These are phyloP conservation scores for Fusarium sp. DNA, from an alignment of 2,329 filamentous ascomycete species.

Conservation along the genomic window DNA sequence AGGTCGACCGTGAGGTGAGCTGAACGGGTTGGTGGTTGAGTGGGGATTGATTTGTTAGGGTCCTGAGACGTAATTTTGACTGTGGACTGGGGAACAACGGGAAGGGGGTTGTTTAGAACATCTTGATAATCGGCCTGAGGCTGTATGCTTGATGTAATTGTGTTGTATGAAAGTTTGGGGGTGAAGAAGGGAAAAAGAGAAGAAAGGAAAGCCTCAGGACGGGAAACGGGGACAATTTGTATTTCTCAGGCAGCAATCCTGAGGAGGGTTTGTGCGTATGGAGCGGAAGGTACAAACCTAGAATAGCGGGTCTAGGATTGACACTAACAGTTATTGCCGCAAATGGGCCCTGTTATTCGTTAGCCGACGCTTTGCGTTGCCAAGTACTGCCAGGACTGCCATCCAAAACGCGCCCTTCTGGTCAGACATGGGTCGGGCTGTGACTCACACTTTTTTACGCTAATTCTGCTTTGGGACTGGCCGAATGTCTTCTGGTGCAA, in stretches of 20 bases:
- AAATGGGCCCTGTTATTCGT: background rate
- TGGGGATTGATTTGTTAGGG: constrained; percentile 57
- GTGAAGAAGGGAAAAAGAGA: constrained; percentile 52
- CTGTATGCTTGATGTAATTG: constrained; percentile 45
- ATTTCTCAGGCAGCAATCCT: constrained; percentile 61
- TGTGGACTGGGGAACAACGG: constrained; percentile 53
- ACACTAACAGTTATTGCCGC: constrained; percentile 25
- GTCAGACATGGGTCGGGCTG: constrained; percentile 47
- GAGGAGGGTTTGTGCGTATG: constrained; percentile 38
- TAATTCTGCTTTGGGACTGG: constrained; percentile 48
- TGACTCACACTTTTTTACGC: constrained; percentile 53
- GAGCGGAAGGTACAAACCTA: constrained; percentile 22
- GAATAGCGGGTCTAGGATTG: constrained; percentile 39
- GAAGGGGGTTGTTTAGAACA: constrained; percentile 67
- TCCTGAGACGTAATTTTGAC: constrained; percentile 67
- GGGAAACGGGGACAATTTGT: constrained; percentile 54
- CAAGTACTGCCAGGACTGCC: constrained; percentile 30
- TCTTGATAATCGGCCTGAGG: constrained; percentile 62
- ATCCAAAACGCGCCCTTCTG: constrained; percentile 40
- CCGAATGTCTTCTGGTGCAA: constrained; percentile 39
- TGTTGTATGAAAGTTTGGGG: constrained; percentile 50
- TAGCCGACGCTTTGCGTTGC: constrained; percentile 21
- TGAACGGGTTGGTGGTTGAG: constrained; percentile 56
- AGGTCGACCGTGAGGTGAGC: constrained; percentile 72
- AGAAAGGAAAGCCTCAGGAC: constrained; percentile 45